These are phyloP conservation scores for Pythium vanterpoolii DNA, from an alignment of 352 stramenopile genomes.

Conservation along the genomic window DNA sequence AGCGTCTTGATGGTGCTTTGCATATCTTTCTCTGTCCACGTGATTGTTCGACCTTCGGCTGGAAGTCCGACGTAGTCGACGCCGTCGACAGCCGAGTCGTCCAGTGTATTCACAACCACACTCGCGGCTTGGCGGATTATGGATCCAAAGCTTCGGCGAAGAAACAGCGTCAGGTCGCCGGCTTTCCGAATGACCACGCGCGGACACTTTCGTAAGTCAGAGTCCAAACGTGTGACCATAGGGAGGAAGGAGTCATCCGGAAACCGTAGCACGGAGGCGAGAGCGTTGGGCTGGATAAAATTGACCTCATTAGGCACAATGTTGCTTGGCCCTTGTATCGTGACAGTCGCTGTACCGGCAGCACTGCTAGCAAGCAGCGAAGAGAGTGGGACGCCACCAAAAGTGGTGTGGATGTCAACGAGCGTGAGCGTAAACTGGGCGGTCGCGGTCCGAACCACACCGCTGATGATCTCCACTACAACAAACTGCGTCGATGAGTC, in stretches of 20 bases:
- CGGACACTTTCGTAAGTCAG: slow-evolving; percentile 44
- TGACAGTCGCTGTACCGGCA: slow-evolving; percentile 36
- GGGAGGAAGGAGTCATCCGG: slow-evolving; percentile 48
- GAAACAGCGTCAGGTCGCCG: slow-evolving; percentile 35
- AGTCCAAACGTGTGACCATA: slow-evolving; percentile 50
- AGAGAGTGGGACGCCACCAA: background rate
- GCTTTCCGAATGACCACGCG: slow-evolving; percentile 32
- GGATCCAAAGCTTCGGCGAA: slow-evolving; percentile 51
- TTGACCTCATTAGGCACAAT: slow-evolving; percentile 44
- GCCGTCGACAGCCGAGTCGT: slow-evolving; percentile 42
- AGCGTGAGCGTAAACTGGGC: slow-evolving; percentile 41
- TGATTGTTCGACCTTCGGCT: slow-evolving; percentile 11
- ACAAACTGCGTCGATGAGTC: slow-evolving; percentile 48
- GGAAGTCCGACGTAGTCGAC: slow-evolving; percentile 50
- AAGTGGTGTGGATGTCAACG: slow-evolving; percentile 22
- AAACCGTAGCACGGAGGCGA: slow-evolving; percentile 32
- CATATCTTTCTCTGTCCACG: slow-evolving; percentile 29
- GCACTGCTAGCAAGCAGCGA: slow-evolving; percentile 24
- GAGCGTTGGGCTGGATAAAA: slow-evolving; percentile 36
- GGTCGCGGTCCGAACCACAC: slow-evolving; percentile 28
- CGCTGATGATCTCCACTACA: slow-evolving; percentile 35
- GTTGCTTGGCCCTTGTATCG: slow-evolving; percentile 40
- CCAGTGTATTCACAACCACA: slow-evolving; percentile 37
- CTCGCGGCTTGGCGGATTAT: slow-evolving; percentile 23
- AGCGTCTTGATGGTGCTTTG: slow-evolving; percentile 40